These are phyloP conservation scores for Apiospora sp. DNA, from an alignment of 2,329 filamentous ascomycete species.

Conservation along the genomic window DNA sequence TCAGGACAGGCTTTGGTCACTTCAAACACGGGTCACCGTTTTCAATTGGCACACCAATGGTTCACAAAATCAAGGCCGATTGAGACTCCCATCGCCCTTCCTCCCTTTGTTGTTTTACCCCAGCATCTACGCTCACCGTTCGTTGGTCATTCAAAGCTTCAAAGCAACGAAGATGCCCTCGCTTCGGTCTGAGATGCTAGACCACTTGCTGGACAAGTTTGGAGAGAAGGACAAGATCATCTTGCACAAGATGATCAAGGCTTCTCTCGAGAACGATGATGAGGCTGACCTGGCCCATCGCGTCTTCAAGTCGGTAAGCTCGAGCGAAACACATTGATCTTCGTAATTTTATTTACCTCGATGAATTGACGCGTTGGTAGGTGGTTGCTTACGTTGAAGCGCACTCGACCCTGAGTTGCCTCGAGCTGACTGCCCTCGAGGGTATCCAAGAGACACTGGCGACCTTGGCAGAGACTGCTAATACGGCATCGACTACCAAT, in stretches of 20 bases:
- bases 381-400: constrained; percentile 6
- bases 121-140: background rate
- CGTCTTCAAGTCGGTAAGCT: constrained; percentile 7
- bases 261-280: background rate
- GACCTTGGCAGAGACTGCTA: background rate
- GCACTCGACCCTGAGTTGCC: background rate
- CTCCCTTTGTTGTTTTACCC: background rate
- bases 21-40: background rate
- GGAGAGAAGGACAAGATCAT: constrained; percentile 12
- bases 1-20: background rate
- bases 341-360: no score
- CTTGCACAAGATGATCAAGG: constrained; percentile 16
- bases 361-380: background rate
- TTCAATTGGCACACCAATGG: background rate
- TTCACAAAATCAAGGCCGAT: background rate
- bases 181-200: constrained; percentile 4
- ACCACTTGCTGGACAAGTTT: constrained; percentile 4
- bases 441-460: background rate
- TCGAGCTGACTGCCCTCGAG: constrained; percentile 3
- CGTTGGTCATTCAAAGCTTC: background rate
- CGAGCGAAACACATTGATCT: background rate
- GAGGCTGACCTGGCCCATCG: background rate
- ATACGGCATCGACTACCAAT: background rate
- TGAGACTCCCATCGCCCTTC: background rate
- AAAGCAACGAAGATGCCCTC: background rate